Percentiles rank a stretch among this genome's conserved stretches.
Evolutionary conservation across 2,329 filamentous ascomycete genomes (phyloP).

Genomic region (Lecanoromycetidae sp.): DNA sequence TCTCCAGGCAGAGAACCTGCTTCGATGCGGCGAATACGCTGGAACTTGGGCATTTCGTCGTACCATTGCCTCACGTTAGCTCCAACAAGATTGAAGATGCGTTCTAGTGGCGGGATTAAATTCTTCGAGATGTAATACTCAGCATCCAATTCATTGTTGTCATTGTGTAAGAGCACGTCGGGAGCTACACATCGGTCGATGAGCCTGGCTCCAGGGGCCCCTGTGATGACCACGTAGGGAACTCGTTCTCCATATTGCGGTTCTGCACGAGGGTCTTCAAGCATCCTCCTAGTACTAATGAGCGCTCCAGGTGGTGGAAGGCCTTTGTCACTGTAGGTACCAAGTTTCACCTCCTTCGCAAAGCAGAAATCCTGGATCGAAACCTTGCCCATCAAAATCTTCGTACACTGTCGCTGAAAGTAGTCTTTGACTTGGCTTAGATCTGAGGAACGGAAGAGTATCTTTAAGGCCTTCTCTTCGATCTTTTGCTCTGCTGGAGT

Average conservation of each 20-base stretch:
- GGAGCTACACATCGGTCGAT: slow-evolving; percentile 85
- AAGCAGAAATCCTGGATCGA: slow-evolving; percentile 95
- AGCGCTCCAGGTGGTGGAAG: slow-evolving; percentile 75
- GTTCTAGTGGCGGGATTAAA: slow-evolving; percentile 82
- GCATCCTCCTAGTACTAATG: slow-evolving; percentile 76
- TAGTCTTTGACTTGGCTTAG: slow-evolving; percentile 79
- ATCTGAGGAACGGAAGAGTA: slow-evolving; percentile 82
- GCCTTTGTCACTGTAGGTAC: slow-evolving; percentile 72
- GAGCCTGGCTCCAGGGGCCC: slow-evolving; percentile 71
- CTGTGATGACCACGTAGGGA: slow-evolving; percentile 85
- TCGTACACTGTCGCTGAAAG: slow-evolving; percentile 79
- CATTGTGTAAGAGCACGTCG: slow-evolving; percentile 64
- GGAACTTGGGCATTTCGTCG: slow-evolving; percentile 89
- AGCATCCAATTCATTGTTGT: slow-evolving; percentile 70
- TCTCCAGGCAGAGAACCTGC: slow-evolving; percentile 23
- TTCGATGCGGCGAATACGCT: slow-evolving; percentile 57
- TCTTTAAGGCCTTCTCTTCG: slow-evolving; percentile 77
- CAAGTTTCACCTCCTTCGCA: slow-evolving; percentile 79
- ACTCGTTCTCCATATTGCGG: slow-evolving; percentile 92
- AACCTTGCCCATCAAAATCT: slow-evolving; percentile 80
- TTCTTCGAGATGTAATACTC: slow-evolving; percentile 98
- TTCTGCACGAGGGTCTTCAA: slow-evolving; percentile 72
- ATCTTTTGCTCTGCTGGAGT: slow-evolving; percentile 95
- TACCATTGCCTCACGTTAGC: slow-evolving; percentile 87
- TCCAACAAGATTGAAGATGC: slow-evolving; percentile 92